Conservation (phyloP, 2,329 filamentous ascomycete species). For the Lachnellula willkommii region DNA sequence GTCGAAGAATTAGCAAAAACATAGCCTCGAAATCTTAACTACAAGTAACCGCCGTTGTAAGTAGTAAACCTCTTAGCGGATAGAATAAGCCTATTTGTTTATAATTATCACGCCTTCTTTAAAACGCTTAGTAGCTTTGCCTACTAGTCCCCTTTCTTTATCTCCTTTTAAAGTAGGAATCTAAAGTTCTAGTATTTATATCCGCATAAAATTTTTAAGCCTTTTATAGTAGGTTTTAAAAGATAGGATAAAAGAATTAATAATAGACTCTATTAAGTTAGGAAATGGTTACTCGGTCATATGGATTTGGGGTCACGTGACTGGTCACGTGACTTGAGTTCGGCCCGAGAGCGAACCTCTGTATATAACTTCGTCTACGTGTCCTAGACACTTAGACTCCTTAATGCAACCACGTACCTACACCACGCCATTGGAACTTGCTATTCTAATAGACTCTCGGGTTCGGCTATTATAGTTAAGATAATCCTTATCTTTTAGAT, state of each 20-base stretch:
- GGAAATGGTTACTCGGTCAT: no score
- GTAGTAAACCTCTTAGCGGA: not conserved
- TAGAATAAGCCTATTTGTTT: slow-evolving; percentile 2
- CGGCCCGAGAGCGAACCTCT: no score
- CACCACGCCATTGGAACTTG: no score
- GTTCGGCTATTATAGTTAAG: not conserved
- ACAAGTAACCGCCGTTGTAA: not conserved
- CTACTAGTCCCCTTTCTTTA: not conserved
- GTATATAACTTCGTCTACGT: no score
- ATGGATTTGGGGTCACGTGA: no score
- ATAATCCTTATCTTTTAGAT: not conserved
- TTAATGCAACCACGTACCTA: no score
- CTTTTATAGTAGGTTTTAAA: not conserved
- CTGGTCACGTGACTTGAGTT: no score
- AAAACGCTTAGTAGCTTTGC: slow-evolving; percentile 10
- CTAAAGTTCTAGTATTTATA: not conserved
- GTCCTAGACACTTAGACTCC: no score
- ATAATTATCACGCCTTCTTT: slow-evolving; percentile 8
- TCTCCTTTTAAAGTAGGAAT: not conserved
- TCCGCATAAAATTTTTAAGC: not conserved
- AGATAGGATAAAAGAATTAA: not conserved
- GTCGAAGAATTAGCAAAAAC: slow-evolving; percentile 11
- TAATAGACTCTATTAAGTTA: no score
- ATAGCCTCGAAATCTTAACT: slow-evolving; percentile 19
- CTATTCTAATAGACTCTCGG: no score